Evolutionary conservation across 345 rosid genomes (phyloP).

Genomic region (Boechera stricta): DNA sequence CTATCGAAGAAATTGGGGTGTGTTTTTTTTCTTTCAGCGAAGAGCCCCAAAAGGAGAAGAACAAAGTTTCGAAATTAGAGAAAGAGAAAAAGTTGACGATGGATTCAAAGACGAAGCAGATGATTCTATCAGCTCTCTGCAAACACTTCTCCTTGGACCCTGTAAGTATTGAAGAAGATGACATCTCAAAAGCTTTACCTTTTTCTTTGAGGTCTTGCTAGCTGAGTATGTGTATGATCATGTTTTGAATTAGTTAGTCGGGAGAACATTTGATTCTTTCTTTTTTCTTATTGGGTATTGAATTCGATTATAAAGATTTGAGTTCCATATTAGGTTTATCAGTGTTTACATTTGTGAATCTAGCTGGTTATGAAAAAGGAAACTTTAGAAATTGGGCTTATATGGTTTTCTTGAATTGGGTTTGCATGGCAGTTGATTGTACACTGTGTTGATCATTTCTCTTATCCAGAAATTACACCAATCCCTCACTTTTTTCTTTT

Average conservation of each 20-base stretch:
- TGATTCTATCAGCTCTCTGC: conserved; percentile 59
- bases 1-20: conserved; percentile 36
- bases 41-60: conserved; percentile 2
- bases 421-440: conserved; percentile 2
- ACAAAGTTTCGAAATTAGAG: not conserved
- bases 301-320: not conserved
- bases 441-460: not conserved
- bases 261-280: no score
- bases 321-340: not conserved
- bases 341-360: conserved; percentile 26
- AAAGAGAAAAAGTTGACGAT: conserved; percentile 27
- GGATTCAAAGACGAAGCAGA: conserved; percentile 51
- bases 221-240: conserved; percentile 22
- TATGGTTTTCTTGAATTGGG: not conserved
- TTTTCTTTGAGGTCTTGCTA: not conserved
- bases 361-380: not conserved
- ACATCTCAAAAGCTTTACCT: conserved; percentile 6
- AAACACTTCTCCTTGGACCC: conserved; percentile 60
- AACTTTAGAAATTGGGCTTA: not conserved
- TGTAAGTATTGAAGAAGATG: conserved; percentile 49
- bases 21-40: not conserved
- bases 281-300: not conserved
- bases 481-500: not conserved
- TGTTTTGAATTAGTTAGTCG: not conserved
- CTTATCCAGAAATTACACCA: not conserved